These are phyloP conservation scores for Annona cherimola DNA, from an alignment of 164 flowering plant species.

Conservation along the genomic window DNA sequence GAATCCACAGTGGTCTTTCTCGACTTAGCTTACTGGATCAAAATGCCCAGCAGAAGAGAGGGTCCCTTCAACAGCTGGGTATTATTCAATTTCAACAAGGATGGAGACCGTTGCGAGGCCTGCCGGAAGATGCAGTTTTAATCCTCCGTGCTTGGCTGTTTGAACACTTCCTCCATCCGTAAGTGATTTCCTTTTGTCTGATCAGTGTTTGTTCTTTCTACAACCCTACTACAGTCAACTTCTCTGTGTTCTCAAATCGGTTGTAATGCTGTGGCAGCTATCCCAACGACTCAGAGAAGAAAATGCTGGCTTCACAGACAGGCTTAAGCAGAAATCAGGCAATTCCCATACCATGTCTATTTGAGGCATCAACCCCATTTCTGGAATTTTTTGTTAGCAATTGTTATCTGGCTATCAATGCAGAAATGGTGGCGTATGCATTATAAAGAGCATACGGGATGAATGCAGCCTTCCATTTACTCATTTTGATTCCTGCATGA, in stretches of 20 bases:
- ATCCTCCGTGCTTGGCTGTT: slow-evolving; percentile 90
- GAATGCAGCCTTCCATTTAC: background rate
- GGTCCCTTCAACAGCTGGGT: slow-evolving; percentile 61
- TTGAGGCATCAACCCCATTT: background rate
- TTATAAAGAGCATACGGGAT: background rate
- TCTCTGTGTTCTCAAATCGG: background rate
- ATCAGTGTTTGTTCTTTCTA: background rate
- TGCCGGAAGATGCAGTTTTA: slow-evolving; percentile 80
- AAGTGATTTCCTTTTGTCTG: slow-evolving; percentile 18
- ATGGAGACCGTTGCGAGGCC: slow-evolving; percentile 79
- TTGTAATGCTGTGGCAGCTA: slow-evolving; percentile 37
- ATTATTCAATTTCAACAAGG: slow-evolving; percentile 51
- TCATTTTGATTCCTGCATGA: background rate
- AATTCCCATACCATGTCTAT: slow-evolving; percentile 3
- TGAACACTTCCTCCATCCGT: slow-evolving; percentile 94
- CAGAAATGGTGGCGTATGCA: background rate
- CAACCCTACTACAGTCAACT: background rate
- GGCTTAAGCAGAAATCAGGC: slow-evolving; percentile 86
- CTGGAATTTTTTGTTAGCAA: no score
- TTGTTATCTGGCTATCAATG: background rate
- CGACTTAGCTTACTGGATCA: slow-evolving; percentile 58
- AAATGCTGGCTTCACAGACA: slow-evolving; percentile 77
- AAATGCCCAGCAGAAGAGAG: slow-evolving; percentile 30
- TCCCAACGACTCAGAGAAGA: slow-evolving; percentile 83
- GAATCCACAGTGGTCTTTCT: slow-evolving; percentile 38